Base-by-base conservation (phyloP, 2,329 filamentous ascomycete genomes). In the Mycosphaerella sp. region DNA sequence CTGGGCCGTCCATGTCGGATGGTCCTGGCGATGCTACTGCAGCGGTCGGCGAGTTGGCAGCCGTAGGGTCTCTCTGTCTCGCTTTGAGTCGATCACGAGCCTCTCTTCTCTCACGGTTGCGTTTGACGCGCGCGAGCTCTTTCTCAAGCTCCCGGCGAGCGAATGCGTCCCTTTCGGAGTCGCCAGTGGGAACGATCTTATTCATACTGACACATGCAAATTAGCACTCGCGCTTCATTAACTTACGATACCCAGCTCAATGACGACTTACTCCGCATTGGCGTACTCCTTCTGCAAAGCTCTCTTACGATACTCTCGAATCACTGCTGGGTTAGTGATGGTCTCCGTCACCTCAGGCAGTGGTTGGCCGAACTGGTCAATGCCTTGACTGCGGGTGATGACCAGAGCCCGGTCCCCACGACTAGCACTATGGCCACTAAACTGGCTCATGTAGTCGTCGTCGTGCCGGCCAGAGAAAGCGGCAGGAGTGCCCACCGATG, bases 41-140 rank as follows among this genome's bases (percentile, higher is more conserved):
- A 5, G 69, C 69, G 4, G 73, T 71, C 32, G 76, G 76, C 6
- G 72, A 72, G 11, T 72, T 74, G 1, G 75, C 72, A 17, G 73
- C 73, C 40, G 73, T 75, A n/a, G 34, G 34, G 34, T 63, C 67
- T 61, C 60, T 70, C 56, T 72, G 67, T 44, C 76, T 74, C 23
- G 55, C 54, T 71, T 95, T 96, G 65, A 89, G 87, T 67, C 92
- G 91, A 69, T 97, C 92, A 66, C 92, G 89, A 57, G 88, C 89
- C 66, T 92, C 84, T 59, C 91, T 83, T 60, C 92, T 86, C 60
- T 95, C 91, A 63, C 89, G 89, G 76, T 97, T 98, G 66, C 91
- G 87, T 67, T 93, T 82, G 32, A 98, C 81, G 61, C 93, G 86
- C 49, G 83, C 83, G 51, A 95, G 80, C 70, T 97, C 92, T 62